These are phyloP conservation scores for Epithele typhae DNA, from an alignment of 768 basidiomycete species.

Conservation along the genomic window DNA sequence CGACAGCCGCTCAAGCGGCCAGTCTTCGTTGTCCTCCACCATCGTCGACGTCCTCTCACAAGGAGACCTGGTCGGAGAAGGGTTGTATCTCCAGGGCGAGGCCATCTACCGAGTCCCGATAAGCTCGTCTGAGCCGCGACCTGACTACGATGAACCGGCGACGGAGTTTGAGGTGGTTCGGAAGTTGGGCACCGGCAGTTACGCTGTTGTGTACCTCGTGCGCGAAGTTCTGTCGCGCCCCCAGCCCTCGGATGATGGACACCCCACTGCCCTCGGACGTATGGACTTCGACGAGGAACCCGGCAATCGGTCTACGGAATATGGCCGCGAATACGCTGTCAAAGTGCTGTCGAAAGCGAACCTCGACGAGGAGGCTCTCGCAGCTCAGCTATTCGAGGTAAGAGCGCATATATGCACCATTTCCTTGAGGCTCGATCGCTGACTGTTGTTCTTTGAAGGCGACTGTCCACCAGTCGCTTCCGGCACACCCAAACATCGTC, in stretches of 20 bases:
- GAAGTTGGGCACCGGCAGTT: slow-evolving; percentile 83
- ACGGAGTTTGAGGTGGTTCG: slow-evolving; percentile 80
- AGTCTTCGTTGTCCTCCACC: slow-evolving; percentile 33
- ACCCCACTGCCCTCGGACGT: slow-evolving; percentile 43
- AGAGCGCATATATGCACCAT: slow-evolving; percentile 11
- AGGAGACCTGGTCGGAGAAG: slow-evolving; percentile 73
- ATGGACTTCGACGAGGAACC: slow-evolving; percentile 28
- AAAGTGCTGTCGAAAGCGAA: slow-evolving; percentile 95
- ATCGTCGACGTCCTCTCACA: slow-evolving; percentile 63
- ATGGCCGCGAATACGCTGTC: slow-evolving; percentile 87
- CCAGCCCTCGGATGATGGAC: slow-evolving; percentile 31
- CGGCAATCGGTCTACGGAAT: slow-evolving; percentile 29
- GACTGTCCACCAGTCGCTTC: slow-evolving; percentile 91
- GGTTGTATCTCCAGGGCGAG: slow-evolving; percentile 62
- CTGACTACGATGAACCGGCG: slow-evolving; percentile 43
- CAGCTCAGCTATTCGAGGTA: slow-evolving; percentile 89
- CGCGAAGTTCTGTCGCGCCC: slow-evolving; percentile 53
- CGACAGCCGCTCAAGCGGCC: slow-evolving; percentile 9
- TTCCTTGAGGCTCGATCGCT: background rate
- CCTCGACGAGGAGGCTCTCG: slow-evolving; percentile 82
- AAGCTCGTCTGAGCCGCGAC: slow-evolving; percentile 30
- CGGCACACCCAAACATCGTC: slow-evolving; percentile 89
- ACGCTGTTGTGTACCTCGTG: slow-evolving; percentile 93
- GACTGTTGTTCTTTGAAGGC: slow-evolving; percentile 44
- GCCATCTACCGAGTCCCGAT: slow-evolving; percentile 54